Percentiles rank a stretch among this genome's conserved stretches.
These are phyloP conservation scores for Hamigera avellanea DNA, from an alignment of 495 filamentous ascomycete genomes.

Conservation along the genomic window DNA sequence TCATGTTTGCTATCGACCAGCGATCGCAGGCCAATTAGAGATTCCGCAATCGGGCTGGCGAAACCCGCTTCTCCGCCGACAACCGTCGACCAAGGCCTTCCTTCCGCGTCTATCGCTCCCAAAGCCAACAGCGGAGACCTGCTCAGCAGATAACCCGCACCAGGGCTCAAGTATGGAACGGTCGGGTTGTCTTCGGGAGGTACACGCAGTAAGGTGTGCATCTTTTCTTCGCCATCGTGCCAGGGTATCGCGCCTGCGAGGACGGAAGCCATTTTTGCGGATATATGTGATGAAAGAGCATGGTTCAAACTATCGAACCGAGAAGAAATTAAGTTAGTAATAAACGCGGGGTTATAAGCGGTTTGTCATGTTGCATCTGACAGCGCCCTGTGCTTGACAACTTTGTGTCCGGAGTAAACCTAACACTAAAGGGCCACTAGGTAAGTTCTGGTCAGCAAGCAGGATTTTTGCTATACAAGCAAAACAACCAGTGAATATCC, in stretches of 20 bases:
- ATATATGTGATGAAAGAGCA: background rate
- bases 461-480: too few species aligned
- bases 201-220: slow-evolving; percentile 35
- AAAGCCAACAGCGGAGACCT: slow-evolving; percentile 54
- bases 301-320: too few species aligned
- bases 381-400: too few species aligned
- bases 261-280: slow-evolving; percentile 28
- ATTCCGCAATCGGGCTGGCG: slow-evolving; percentile 41
- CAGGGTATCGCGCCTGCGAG: slow-evolving; percentile 25
- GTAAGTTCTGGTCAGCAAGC: too few species aligned
- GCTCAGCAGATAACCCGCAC: slow-evolving; percentile 41
- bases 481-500: too few species aligned
- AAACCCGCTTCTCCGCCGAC: slow-evolving; percentile 65
- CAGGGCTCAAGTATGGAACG: slow-evolving; percentile 37
- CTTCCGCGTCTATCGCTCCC: slow-evolving; percentile 52
- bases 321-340: too few species aligned
- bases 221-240: slow-evolving; percentile 40
- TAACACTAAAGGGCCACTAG: too few species aligned
- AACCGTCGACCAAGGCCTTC: slow-evolving; percentile 60
- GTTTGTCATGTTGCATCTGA: too few species aligned
- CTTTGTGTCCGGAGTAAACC: too few species aligned
- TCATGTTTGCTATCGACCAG: slow-evolving; percentile 47
- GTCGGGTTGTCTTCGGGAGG: slow-evolving; percentile 50
- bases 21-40: slow-evolving; percentile 47
- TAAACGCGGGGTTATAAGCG: too few species aligned